These are phyloP conservation scores for Russula vinacea DNA, from an alignment of 768 basidiomycete genomes.

Conservation along the genomic window DNA sequence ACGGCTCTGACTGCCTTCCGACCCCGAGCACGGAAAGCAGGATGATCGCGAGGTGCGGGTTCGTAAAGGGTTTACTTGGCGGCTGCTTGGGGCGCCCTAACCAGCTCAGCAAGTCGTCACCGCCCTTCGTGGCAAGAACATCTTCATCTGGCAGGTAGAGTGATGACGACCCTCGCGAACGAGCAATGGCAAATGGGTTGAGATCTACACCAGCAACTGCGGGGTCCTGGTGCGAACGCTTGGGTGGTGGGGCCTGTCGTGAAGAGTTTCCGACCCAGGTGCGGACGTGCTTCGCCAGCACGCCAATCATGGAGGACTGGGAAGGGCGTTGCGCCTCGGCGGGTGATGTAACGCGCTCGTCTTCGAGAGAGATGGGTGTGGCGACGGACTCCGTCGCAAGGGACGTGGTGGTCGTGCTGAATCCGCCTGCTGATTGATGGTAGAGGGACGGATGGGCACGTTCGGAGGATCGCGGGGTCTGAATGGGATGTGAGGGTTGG, in stretches of 20 bases:
- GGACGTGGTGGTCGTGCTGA: conserved; percentile 29
- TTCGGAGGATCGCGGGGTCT: conserved; percentile 28
- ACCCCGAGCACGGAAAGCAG: conserved; percentile 44
- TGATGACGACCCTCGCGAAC: conserved; percentile 21
- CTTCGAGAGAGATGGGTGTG: conserved; percentile 31
- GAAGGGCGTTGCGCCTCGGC: not conserved
- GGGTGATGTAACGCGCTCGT: conserved; percentile 12
- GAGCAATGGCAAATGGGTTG: conserved; percentile 16
- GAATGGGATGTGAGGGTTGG: conserved; percentile 28
- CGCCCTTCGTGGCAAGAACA: conserved; percentile 22
- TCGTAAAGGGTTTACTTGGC: conserved; percentile 1
- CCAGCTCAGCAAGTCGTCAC: conserved; percentile 18
- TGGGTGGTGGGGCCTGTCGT: conserved; percentile 16
- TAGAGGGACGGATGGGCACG: conserved; percentile 18
- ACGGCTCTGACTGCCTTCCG: conserved; percentile 42
- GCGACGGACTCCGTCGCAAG: conserved; percentile 36
- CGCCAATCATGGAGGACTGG: conserved; percentile 26
- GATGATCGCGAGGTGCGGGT: conserved; percentile 32
- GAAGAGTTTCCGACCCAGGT: conserved; percentile 29
- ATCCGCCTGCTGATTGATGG: conserved; percentile 21
- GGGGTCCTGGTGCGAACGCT: conserved; percentile 21
- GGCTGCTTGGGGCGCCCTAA: conserved; percentile 17
- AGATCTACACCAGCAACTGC: conserved; percentile 20
- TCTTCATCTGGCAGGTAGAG: conserved; percentile 31
- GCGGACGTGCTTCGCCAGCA: conserved; percentile 29